Evolutionary conservation across 1,284 basidiomycete species (phyloP).

Genomic region (Ustilago curta): DNA sequence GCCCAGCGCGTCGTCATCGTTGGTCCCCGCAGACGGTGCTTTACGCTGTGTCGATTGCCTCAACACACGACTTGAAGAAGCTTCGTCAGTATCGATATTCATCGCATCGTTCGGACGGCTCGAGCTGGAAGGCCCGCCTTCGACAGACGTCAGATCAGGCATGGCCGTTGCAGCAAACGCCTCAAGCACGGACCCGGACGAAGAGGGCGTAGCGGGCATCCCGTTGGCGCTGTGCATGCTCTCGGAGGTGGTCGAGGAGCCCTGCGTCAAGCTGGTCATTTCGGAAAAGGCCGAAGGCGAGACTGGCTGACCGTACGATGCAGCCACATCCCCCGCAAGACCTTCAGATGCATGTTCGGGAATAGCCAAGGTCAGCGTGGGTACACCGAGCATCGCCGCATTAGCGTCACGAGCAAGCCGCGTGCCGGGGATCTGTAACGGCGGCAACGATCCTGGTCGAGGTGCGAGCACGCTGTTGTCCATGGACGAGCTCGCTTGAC

Average conservation of each 20-base stretch:
- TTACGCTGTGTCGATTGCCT: constrained; percentile 28
- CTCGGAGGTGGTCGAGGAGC: constrained; percentile 41
- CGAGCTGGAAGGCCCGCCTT: background rate
- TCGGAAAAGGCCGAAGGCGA: constrained; percentile 47
- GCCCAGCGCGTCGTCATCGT: constrained; percentile 19
- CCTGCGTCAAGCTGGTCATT: constrained; percentile 48
- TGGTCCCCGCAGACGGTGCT: constrained; percentile 1
- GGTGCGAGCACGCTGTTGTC: constrained; percentile 14
- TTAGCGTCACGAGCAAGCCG: constrained; percentile 17
- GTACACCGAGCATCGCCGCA: constrained; percentile 6
- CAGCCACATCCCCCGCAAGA: background rate
- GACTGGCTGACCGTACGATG: constrained; percentile 20
- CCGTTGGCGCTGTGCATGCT: constrained; percentile 32
- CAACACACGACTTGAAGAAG: constrained; percentile 6
- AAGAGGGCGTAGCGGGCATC: constrained; percentile 38
- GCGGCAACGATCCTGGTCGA: constrained; percentile 22
- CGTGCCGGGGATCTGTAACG: constrained; percentile 20
- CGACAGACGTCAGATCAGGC: background rate
- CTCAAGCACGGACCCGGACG: constrained; percentile 19
- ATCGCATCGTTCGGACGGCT: background rate
- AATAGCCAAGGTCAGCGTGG: constrained; percentile 6
- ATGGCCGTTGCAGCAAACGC: constrained; percentile 12
- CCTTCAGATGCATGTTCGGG: constrained; percentile 4
- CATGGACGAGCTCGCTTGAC: background rate
- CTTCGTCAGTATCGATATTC: background rate